These are phyloP conservation scores for Boletus bicolor DNA, from an alignment of 768 basidiomycete species.

Conservation along the genomic window DNA sequence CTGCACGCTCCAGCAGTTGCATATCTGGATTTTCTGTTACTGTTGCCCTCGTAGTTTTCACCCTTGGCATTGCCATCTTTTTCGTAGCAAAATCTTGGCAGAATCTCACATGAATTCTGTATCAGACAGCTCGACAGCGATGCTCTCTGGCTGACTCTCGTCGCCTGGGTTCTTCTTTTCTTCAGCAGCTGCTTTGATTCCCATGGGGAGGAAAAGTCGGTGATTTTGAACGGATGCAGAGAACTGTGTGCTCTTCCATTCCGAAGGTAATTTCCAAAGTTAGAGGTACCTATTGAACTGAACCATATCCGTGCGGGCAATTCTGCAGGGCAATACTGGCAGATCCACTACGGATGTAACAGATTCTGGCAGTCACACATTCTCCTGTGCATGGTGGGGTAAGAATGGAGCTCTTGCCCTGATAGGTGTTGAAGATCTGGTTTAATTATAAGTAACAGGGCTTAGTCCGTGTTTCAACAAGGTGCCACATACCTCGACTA, in stretches of 20 bases:
- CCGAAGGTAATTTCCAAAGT: background rate
- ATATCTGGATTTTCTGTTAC: constrained; percentile 78
- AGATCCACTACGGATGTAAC: constrained; percentile 76
- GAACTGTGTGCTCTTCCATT: background rate
- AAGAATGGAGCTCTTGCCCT: constrained; percentile 64
- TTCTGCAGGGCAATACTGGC: constrained; percentile 56
- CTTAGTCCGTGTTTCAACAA: background rate
- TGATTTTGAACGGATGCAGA: background rate
- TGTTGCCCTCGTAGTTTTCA: constrained; percentile 80
- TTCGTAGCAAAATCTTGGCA: constrained; percentile 80
- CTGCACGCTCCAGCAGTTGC: constrained; percentile 68
- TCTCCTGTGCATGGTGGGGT: constrained; percentile 55
- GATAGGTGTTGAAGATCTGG: constrained; percentile 64
- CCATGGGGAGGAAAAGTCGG: too few species aligned
- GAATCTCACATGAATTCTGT: constrained; percentile 76
- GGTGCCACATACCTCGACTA: constrained; percentile 50
- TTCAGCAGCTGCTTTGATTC: constrained; percentile 70
- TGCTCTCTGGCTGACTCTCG: constrained; percentile 52
- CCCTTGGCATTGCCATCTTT: constrained; percentile 91
- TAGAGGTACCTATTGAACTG: constrained; percentile 42
- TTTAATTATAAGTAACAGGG: constrained; percentile 4
- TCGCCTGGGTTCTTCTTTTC: constrained; percentile 82
- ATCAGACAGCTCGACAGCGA: constrained; percentile 76
- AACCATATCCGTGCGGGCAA: constrained; percentile 62
- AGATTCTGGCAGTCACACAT: constrained; percentile 67